Conservation (phyloP, 1,284 basidiomycete species). For the Microstroma glucosiphilum region DNA sequence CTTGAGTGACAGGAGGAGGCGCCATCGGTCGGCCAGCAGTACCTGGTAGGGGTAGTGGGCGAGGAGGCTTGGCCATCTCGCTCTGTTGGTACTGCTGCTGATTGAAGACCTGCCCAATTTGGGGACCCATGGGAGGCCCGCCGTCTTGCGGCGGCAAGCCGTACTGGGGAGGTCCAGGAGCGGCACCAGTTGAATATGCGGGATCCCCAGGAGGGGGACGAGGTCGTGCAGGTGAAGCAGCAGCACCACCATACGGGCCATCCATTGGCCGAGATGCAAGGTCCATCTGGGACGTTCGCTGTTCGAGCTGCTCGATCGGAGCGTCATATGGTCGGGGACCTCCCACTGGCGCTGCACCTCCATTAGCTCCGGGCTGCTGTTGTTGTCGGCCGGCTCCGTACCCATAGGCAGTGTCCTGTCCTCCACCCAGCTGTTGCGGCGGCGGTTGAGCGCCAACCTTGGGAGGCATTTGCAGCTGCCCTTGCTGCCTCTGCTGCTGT, state of each 20-base stretch:
- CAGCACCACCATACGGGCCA: not conserved
- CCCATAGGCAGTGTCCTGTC: too few species aligned
- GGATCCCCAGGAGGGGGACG: too few species aligned
- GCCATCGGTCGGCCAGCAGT: not conserved
- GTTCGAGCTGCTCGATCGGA: constrained; percentile 19
- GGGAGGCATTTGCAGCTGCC: constrained; percentile 15
- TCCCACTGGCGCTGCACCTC: not conserved
- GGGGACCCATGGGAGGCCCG: constrained; percentile 25
- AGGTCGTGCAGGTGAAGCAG: not conserved
- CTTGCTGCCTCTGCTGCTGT: constrained; percentile 16
- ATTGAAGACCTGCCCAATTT: constrained; percentile 10
- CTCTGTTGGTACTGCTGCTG: not conserved
- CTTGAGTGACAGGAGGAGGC: constrained; percentile 13
- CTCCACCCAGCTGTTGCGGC: not conserved
- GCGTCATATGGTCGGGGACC: not conserved
- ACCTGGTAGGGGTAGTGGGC: constrained; percentile 16
- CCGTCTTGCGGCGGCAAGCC: constrained; percentile 14
- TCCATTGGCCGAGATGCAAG: constrained; percentile 6
- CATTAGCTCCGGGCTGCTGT: too few species aligned
- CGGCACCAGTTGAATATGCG: too few species aligned
- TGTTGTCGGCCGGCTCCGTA: too few species aligned
- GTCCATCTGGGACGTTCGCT: constrained; percentile 39
- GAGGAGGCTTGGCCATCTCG: constrained; percentile 5
- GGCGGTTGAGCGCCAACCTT: not conserved
- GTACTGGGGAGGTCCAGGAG: too few species aligned